Base-by-base conservation (phyloP, 2,329 filamentous ascomycete genomes). In the Monosporascus sp. region DNA sequence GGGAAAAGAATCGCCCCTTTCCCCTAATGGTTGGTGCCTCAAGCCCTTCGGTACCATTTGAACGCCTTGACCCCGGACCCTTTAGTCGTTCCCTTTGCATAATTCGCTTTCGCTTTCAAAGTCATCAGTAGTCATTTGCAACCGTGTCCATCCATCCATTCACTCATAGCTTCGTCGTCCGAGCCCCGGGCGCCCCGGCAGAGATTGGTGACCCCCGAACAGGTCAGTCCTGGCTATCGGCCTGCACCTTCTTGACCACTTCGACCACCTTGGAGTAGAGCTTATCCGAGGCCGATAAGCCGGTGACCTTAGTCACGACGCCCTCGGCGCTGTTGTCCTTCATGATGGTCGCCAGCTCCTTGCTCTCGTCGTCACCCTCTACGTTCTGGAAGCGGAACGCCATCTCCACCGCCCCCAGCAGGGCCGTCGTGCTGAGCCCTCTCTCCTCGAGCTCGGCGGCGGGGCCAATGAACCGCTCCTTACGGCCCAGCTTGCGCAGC, bases 371-470 rank as follows among this genome's bases (percentile, higher is more conserved):
- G 59, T 99, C 94, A 14, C 86, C 91, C 63, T 92, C 84, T 52
- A 97, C 88, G 64, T 96, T 90, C 77, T 97, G 92, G 86, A 97
- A 99, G 58, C 88, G 89, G 71, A 99, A 87, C 7, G 90, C 87
- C 85, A 93, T 91, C 78, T 97, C 93, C 46, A 94, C 84, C 20
- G 90, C 89, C 54, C 87, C 87, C 51, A 97, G 78, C 31, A 99
- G 80, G 51, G 82, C 85, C 54, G 85, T 80, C 70, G 86, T 87
- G 63, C 83, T 81, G 73, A 90, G 79, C 55, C 84, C 91, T 55
- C 81, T 79, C 78, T 96, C 91, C 46, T 91, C 91, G 19, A 99
- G 83, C 74, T 96, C 88, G 9, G 89, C 84, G 46, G 94, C 93
- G 5, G 94, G 94, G 46, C 89, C 91, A 63, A 99, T 86, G 77